Evolutionary conservation across 768 basidiomycete species (phyloP).

Genomic region (Kondoa malvinella): DNA sequence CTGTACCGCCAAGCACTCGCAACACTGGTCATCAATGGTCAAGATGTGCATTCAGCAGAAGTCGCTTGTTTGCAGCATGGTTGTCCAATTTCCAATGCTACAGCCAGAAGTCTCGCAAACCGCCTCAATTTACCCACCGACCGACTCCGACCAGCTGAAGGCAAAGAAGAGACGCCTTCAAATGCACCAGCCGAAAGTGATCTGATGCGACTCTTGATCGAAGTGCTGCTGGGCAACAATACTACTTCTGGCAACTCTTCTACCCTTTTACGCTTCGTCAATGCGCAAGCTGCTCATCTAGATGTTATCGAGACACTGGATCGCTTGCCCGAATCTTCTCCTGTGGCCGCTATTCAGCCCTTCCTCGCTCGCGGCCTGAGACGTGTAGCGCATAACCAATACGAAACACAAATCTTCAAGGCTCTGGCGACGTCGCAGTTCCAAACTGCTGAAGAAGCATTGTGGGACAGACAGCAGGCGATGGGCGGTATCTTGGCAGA

Average conservation of each 20-base stretch:
- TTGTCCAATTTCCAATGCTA: neutral
- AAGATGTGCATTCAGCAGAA: slow-evolving; percentile 1
- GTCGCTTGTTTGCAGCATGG: neutral
- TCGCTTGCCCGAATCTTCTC: neutral
- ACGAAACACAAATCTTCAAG: neutral
- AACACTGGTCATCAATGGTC: neutral
- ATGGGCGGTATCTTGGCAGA: neutral
- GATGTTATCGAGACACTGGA: neutral
- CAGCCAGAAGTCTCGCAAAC: neutral
- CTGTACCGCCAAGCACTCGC: neutral
- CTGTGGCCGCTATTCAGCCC: neutral
- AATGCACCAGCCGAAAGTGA: neutral
- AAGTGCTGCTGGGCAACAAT: neutral
- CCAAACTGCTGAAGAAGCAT: neutral
- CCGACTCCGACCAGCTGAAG: neutral
- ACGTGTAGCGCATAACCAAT: neutral
- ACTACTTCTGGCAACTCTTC: neutral
- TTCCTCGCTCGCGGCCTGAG: slow-evolving; percentile 2
- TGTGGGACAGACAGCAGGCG: neutral
- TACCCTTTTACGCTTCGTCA: slow-evolving; percentile 6
- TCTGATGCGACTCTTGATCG: neutral
- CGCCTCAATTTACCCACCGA: neutral
- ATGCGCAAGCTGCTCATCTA: neutral
- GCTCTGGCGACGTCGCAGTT: neutral
- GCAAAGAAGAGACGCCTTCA: neutral